These are phyloP conservation scores for Santalum album DNA, from an alignment of 164 flowering plant genomes.

Conservation along the genomic window DNA sequence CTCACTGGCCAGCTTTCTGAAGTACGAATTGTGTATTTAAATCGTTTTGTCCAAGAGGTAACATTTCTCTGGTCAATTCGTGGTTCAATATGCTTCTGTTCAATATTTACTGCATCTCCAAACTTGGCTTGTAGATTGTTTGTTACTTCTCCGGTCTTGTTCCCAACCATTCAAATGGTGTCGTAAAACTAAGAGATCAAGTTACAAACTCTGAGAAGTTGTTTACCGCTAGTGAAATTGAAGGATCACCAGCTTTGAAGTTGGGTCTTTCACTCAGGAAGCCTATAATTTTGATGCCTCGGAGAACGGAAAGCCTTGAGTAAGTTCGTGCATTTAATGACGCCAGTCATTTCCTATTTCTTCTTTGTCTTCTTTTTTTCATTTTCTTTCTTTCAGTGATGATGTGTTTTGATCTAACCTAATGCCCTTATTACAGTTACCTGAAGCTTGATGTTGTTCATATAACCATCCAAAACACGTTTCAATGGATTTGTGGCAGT, in stretches of 20 bases:
- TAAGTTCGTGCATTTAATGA: constrained; percentile 28
- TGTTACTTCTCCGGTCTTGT: constrained; percentile 87
- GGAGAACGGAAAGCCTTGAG: constrained; percentile 78
- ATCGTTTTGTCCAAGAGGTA: constrained; percentile 98
- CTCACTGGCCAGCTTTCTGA: constrained; percentile 89
- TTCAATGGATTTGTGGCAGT: constrained; percentile 69
- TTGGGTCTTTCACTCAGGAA: constrained; percentile 77
- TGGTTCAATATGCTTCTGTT: neutral
- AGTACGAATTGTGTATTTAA: constrained; percentile 82
- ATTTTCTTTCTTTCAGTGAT: neutral
- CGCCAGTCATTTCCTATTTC: neutral
- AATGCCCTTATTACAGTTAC: constrained; percentile 42
- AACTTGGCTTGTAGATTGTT: constrained; percentile 40
- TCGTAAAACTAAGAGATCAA: constrained; percentile 72
- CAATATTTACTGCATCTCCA: too few species aligned
- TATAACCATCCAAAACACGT: constrained; percentile 74
- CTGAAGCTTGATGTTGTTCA: constrained; percentile 93
- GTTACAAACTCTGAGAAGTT: constrained; percentile 82
- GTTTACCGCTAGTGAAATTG: constrained; percentile 75
- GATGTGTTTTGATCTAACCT: neutral
- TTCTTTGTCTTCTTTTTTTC: neutral
- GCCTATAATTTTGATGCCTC: constrained; percentile 92
- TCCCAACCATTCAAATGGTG: constrained; percentile 49
- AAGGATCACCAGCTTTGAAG: constrained; percentile 94
- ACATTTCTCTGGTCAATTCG: too few species aligned